phyloP scores from a whole-genome alignment of 495 filamentous ascomycete species.

The Xylaria nigripes region DNA sequence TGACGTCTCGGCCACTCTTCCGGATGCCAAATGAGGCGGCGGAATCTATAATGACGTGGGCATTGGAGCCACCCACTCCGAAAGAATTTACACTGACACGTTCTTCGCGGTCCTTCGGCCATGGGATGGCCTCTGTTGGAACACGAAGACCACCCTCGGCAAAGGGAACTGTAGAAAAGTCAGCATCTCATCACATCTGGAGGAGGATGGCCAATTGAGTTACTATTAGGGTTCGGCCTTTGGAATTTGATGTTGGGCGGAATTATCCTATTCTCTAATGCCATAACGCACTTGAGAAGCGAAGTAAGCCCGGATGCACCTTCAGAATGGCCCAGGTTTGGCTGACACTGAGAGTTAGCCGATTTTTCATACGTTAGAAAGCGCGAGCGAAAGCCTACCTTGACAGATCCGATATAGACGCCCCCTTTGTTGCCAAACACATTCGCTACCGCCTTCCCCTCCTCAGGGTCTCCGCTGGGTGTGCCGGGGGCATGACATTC shows the following conservation, averaged over 20 bases:
- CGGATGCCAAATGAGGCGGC: slow-evolving; percentile 2
- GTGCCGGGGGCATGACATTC: slow-evolving; percentile 32
- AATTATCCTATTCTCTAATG: slow-evolving; percentile 38
- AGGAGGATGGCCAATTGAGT: not conserved
- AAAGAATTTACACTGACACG: slow-evolving; percentile 43
- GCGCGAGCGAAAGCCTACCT: slow-evolving; percentile 20
- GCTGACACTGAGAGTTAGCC: not conserved
- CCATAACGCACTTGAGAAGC: slow-evolving; percentile 41
- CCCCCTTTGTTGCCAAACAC: slow-evolving; percentile 23
- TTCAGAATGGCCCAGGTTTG: slow-evolving; percentile 46
- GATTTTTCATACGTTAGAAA: not conserved
- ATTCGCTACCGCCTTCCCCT: slow-evolving; percentile 25
- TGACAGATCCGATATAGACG: slow-evolving; percentile 44
- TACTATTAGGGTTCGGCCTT: slow-evolving; percentile 19
- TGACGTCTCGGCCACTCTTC: not conserved
- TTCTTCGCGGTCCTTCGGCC: slow-evolving; percentile 16
- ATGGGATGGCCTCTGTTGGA: slow-evolving; percentile 17
- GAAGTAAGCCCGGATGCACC: slow-evolving; percentile 39
- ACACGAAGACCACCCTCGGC: slow-evolving; percentile 15
- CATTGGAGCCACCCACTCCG: slow-evolving; percentile 46
- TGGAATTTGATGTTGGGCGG: slow-evolving; percentile 28
- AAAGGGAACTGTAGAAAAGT: slow-evolving; percentile 15
- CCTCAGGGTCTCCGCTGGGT: slow-evolving; percentile 32
- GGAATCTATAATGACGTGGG: slow-evolving; percentile 23
- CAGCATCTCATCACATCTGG: not conserved